A percentile compares a stretch with the other conserved stretches of the same genome.
Evolutionary conservation across 179 eudicot genomes (phyloP).

Genomic region (Actinidia arguta): DNA sequence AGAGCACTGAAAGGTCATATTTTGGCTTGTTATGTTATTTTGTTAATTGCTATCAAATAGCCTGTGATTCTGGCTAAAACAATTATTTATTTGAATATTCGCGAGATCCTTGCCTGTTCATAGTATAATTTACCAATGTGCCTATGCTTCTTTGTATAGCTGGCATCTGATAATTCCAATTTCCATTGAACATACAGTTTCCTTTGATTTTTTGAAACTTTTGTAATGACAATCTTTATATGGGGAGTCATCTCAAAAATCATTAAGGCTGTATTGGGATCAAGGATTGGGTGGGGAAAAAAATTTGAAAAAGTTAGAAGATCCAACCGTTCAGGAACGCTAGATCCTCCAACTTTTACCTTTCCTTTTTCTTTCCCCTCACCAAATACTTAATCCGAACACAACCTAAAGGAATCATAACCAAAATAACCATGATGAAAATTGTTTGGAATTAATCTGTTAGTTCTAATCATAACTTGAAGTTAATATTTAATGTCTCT

Average conservation of each 20-base stretch:
- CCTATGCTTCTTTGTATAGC: background rate
- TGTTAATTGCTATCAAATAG: background rate
- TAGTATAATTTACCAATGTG: background rate
- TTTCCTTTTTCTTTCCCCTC: too few species aligned
- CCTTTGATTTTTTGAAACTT: background rate
- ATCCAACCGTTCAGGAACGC: too few species aligned
- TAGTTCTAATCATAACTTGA: conserved; percentile 7
- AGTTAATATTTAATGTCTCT: background rate
- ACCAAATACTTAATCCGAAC: too few species aligned
- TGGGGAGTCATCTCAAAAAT: background rate
- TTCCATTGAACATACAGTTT: background rate
- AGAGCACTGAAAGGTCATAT: too few species aligned
- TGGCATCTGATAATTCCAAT: background rate
- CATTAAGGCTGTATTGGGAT: too few species aligned
- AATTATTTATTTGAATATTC: background rate
- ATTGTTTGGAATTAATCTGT: background rate
- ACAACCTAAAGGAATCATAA: background rate
- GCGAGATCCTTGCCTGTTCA: background rate
- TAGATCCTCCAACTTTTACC: too few species aligned
- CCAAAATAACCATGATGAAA: background rate
- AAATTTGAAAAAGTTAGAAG: too few species aligned
- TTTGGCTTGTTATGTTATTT: background rate
- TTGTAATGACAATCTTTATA: background rate
- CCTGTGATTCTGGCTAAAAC: background rate
- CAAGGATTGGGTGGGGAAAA: too few species aligned